Evolutionary conservation across 192 early-diverging fungal species (phyloP), one percentile per base, ranked within the genome.

Genomic region (Entrophospora sp.): DNA sequence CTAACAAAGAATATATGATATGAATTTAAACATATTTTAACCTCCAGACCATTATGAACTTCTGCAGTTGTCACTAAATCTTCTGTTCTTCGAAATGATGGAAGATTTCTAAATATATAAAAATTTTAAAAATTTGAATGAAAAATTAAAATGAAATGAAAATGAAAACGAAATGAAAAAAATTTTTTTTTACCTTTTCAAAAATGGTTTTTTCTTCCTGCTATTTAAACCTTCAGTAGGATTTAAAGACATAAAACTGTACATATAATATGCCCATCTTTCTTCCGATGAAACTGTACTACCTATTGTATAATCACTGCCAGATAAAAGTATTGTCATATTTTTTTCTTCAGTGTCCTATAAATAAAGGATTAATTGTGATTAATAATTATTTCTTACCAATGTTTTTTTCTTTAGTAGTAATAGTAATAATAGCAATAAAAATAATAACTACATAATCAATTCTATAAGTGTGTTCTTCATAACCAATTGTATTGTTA

Each of bases 1-100:
- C 88, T 91, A 27, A 99, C 88, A 72, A 94, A 99, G 71, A 93
- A 98, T 60, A 99, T 90, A 78, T 94, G 92, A 82, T 99, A 99
- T 7, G 95, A 95, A 72, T 97, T 95, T 45, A 92, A 84, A 42
- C 91, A 91, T 44, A 99, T 96, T 82, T 99, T 99, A 72, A 96
- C 86, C 73, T 99, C 92, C 48, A 99, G 76, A 9, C 89, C 91
- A 71, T 83, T 82, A 38, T 82, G 81, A 40, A 85, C 85, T 69
- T 84, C 80, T 18, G 94, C 72, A 68, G 81, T 83, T 66, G 67
- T 75, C 69, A 66, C 64, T 73, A 49, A 56, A 78, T 75, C 42
- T 82, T 69, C 27, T 5, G 42, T 34, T 22, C 40, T n/a, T 22
- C 72, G 64, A 25, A 64, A 30, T 1, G 62, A 28, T 30, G 69